These are phyloP conservation scores for Hanseniaspora taiwanica DNA, from an alignment of 805 yeast species.

Conservation along the genomic window DNA sequence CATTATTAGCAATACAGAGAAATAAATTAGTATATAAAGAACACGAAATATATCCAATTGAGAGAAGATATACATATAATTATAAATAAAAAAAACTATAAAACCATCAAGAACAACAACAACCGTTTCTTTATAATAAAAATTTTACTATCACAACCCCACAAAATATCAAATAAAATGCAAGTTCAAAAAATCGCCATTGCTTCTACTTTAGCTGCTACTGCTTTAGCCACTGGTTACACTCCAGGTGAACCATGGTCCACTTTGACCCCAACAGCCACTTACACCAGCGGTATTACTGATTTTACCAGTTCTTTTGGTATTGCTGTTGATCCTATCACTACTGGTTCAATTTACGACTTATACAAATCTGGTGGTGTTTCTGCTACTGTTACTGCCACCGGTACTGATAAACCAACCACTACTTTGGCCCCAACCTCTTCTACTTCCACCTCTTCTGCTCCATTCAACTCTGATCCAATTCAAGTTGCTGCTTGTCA, in stretches of 20 bases:
- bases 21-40: too few relatives aligned
- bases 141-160: background rate
- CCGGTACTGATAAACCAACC: slow-evolving; percentile 13
- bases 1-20: too few relatives aligned
- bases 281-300: slow-evolving; percentile 26
- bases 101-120: background rate
- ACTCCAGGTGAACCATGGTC: slow-evolving; percentile 20
- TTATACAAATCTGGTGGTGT: slow-evolving; percentile 5
- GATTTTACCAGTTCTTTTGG: slow-evolving; percentile 28
- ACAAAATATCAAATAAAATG: slow-evolving; percentile 18
- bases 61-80: background rate
- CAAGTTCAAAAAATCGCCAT: slow-evolving; percentile 26
- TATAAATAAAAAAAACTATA: background rate
- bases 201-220: slow-evolving; percentile 26
- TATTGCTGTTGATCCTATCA: slow-evolving; percentile 29
- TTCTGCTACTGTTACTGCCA: slow-evolving; percentile 14
- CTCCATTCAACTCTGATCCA: slow-evolving; percentile 17
- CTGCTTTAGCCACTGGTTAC: slow-evolving; percentile 5
- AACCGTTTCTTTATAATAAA: too few relatives aligned
- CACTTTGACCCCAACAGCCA: slow-evolving; percentile 29
- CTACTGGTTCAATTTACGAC: slow-evolving; percentile 15
- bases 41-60: too few relatives aligned
- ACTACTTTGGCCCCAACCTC: slow-evolving; percentile 12
- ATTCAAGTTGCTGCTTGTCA: slow-evolving; percentile 31
- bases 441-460: slow-evolving; percentile 10